These are phyloP conservation scores for Pyrenochaeta sp. DNA, from an alignment of 2,329 filamentous ascomycete species.

Conservation along the genomic window DNA sequence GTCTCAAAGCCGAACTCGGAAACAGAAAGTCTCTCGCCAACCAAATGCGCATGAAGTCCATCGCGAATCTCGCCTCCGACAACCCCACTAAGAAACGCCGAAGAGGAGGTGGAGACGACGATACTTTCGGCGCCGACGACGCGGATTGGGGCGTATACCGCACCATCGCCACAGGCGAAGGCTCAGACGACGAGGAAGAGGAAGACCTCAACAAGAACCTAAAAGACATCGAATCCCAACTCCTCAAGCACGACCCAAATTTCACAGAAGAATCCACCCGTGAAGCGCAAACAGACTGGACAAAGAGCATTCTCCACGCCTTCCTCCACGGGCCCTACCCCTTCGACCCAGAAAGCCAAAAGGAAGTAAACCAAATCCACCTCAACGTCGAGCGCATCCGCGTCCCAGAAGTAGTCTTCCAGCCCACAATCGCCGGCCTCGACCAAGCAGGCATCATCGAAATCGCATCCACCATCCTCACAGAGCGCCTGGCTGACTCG, in stretches of 20 bases:
- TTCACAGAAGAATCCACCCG: slow-evolving; percentile 94
- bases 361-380: slow-evolving; percentile 86
- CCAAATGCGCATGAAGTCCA: slow-evolving; percentile 97
- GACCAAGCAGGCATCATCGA: slow-evolving; percentile 95
- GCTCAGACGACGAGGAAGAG: slow-evolving; percentile 89
- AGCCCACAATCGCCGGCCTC: slow-evolving; percentile 87
- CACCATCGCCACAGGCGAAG: slow-evolving; percentile 82
- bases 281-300: slow-evolving; percentile 95
- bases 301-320: slow-evolving; percentile 86
- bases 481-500: slow-evolving; percentile 72
- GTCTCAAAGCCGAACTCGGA: slow-evolving; percentile 90
- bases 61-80: slow-evolving; percentile 94
- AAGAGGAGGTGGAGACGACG: slow-evolving; percentile 87
- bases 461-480: slow-evolving; percentile 88
- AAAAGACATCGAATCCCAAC: slow-evolving; percentile 80
- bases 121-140: slow-evolving; percentile 96
- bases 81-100: slow-evolving; percentile 82
- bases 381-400: slow-evolving; percentile 96
- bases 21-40: slow-evolving; percentile 96
- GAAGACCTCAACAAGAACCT: slow-evolving; percentile 80
- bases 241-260: slow-evolving; percentile 83
- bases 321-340: slow-evolving; percentile 89
- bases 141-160: slow-evolving; percentile 98
- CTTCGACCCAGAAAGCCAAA: slow-evolving; percentile 80
- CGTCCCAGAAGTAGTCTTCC: slow-evolving; percentile 91